phyloP scores from a whole-genome alignment of 2,329 filamentous ascomycete genomes.

The Cadophora sp. region DNA sequence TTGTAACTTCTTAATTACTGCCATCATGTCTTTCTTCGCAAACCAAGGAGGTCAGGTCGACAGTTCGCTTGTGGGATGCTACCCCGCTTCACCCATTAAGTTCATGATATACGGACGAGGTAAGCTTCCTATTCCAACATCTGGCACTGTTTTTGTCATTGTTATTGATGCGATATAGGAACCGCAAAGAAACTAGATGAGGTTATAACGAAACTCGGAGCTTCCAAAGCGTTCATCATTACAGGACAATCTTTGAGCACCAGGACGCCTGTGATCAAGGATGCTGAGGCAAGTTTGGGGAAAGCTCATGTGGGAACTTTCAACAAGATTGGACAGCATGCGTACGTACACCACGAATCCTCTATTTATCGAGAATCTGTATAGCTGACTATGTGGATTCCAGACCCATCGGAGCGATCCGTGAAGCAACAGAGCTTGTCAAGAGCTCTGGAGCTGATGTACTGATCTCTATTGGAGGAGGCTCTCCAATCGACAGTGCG shows the following conservation, averaged over 20 bases:
- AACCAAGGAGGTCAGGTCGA: constrained; percentile 27
- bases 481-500: constrained; percentile 59
- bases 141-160: not conserved
- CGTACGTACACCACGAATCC: constrained; percentile 32
- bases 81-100: constrained; percentile 32
- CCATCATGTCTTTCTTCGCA: constrained; percentile 31
- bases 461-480: constrained; percentile 61
- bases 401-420: constrained; percentile 57
- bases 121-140: constrained; percentile 1
- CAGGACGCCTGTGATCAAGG: constrained; percentile 59
- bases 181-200: constrained; percentile 28
- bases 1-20: not conserved
- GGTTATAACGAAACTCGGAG: constrained; percentile 32
- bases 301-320: constrained; percentile 59
- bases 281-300: constrained; percentile 56
- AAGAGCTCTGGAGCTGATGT: constrained; percentile 57
- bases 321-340: constrained; percentile 60
- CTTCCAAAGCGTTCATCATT: constrained; percentile 63
- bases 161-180: constrained; percentile 13
- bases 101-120: constrained; percentile 38
- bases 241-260: constrained; percentile 60
- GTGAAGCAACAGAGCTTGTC: constrained; percentile 57
- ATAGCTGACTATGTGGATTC: not conserved
- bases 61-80: constrained; percentile 30
- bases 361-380: too few species aligned